These are phyloP conservation scores for Comarum palustre DNA, from an alignment of 306 rosid genomes.

Conservation along the genomic window DNA sequence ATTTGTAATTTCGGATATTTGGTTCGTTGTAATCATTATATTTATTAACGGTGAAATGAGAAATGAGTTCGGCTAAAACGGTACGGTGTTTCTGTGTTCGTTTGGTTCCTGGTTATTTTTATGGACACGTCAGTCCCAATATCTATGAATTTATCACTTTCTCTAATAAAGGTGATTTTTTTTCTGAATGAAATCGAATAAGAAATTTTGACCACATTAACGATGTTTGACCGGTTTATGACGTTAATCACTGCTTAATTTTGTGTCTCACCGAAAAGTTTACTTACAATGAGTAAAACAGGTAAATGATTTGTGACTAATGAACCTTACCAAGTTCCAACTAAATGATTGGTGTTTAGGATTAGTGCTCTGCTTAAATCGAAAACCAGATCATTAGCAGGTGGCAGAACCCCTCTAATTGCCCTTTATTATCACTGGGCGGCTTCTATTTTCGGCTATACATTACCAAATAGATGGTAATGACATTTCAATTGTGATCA, in stretches of 20 bases:
- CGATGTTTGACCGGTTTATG: not conserved
- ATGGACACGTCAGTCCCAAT: not conserved
- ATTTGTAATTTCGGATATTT: constrained; percentile 1
- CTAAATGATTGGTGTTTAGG: not conserved
- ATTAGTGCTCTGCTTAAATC: not conserved
- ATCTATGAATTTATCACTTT: not conserved
- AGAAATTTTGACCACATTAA: not conserved
- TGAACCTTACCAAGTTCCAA: not conserved
- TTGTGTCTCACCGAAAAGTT: not conserved
- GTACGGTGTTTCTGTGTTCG: constrained; percentile 3
- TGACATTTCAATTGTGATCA: no score
- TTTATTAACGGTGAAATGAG: constrained; percentile 2
- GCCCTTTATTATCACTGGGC: no score
- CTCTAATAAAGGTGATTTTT: constrained; percentile 6
- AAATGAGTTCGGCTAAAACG: not conserved
- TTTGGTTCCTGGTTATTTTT: constrained; percentile 14
- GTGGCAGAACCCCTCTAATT: no score
- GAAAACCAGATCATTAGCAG: not conserved
- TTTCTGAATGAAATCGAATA: not conserved
- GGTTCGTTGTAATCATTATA: not conserved
- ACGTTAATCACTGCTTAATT: not conserved
- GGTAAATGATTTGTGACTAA: not conserved
- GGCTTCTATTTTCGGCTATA: no score
- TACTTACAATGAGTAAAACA: not conserved
- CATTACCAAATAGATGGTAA: no score